Percentiles rank a stretch among this genome's conserved stretches.
phyloP scores from a whole-genome alignment of 2,329 filamentous ascomycete genomes.

The Dactylellina leptospora region DNA sequence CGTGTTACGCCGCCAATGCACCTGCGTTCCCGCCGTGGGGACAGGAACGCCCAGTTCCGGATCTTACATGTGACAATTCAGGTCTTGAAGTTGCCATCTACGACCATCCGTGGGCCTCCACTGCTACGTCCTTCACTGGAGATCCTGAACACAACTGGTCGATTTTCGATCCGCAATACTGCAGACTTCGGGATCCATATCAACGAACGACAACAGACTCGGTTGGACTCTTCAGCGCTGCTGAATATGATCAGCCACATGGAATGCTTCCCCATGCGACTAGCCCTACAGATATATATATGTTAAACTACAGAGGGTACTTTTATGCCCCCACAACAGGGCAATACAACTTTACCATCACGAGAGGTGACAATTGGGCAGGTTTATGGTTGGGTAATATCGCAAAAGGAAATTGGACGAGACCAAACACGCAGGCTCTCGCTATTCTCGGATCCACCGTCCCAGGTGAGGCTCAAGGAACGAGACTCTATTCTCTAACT shows the following conservation, averaged over 20 bases:
- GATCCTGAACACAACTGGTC: constrained; percentile 1
- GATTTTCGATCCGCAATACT: constrained; percentile 3
- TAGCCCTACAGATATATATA: background rate
- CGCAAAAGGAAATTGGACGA: background rate
- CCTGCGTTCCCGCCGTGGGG: constrained; percentile 2
- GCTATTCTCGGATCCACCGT: background rate
- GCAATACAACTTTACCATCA: constrained; percentile 7
- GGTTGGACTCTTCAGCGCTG: background rate
- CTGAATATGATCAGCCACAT: background rate
- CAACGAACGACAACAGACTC: background rate
- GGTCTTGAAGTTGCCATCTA: constrained; percentile 17
- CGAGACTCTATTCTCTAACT: background rate
- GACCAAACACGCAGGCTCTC: background rate
- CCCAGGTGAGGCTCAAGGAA: background rate
- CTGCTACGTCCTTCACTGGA: background rate
- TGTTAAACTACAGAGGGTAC: constrained; percentile 5
- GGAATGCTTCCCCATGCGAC: background rate
- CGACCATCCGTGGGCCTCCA: constrained; percentile 2
- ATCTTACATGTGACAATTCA: background rate
- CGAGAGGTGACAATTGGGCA: constrained; percentile 5
- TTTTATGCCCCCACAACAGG: constrained; percentile 8
- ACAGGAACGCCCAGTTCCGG: background rate
- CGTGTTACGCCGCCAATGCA: background rate
- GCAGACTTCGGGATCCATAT: background rate
- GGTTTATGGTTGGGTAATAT: constrained; percentile 2